Percentiles rank a stretch among this genome's conserved stretches.
Evolutionary conservation across 164 flowering plant species (phyloP).

Genomic region (Brasenia schreberi): DNA sequence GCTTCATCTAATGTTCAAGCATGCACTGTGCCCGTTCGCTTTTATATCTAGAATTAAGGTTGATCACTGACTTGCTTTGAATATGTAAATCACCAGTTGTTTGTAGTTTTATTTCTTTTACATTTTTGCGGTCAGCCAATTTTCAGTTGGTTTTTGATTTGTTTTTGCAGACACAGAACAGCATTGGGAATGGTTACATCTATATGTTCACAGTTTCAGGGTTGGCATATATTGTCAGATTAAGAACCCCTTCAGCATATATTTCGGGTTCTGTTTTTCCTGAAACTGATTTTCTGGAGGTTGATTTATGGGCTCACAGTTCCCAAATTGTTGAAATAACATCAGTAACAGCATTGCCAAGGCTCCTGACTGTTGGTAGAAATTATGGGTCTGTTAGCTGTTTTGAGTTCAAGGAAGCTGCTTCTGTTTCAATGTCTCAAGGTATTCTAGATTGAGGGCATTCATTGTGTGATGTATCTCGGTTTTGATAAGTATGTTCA

Average conservation of each 20-base stretch:
- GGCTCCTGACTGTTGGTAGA: constrained; percentile 49
- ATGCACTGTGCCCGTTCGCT: constrained; percentile 54
- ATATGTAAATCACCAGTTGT: neutral
- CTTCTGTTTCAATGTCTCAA: constrained; percentile 29
- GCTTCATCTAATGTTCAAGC: constrained; percentile 45
- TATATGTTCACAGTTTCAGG: constrained; percentile 55
- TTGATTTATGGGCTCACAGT: constrained; percentile 19
- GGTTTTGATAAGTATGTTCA: no score
- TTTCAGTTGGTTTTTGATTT: neutral
- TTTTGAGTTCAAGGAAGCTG: constrained; percentile 32
- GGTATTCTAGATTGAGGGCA: constrained; percentile 20
- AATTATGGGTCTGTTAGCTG: constrained; percentile 56
- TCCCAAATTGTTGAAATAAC: constrained; percentile 25
- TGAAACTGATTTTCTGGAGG: constrained; percentile 27
- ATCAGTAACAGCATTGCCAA: constrained; percentile 37
- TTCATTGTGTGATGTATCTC: no score
- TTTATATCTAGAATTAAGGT: constrained; percentile 51
- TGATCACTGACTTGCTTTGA: neutral
- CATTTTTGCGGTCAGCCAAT: neutral
- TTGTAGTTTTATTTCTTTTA: neutral
- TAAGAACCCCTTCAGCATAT: constrained; percentile 27
- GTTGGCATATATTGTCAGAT: constrained; percentile 40
- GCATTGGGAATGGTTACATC: constrained; percentile 21
- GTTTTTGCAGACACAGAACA: constrained; percentile 18
- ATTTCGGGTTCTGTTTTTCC: constrained; percentile 29